Conservation (phyloP, 169 alveolate genomes). For the Plasmodium coatneyi region DNA sequence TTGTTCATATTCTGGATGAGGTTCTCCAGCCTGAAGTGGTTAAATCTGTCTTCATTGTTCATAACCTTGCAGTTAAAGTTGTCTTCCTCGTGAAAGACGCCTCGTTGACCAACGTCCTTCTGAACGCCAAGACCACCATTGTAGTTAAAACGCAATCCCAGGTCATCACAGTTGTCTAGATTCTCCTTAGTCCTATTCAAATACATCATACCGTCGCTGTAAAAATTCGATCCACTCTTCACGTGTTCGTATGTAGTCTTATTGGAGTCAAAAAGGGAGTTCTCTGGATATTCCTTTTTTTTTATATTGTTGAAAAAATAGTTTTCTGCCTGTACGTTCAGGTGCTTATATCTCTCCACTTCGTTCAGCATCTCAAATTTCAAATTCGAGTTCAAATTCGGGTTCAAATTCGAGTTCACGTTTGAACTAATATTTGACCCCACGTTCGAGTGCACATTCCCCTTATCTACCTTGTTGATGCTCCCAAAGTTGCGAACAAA, state of each 20-base stretch:
- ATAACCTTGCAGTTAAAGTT: not conserved
- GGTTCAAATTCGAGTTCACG: not conserved
- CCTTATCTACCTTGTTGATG: slow-evolving; percentile 6
- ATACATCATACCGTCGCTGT: not conserved
- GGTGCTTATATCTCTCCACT: slow-evolving; percentile 11
- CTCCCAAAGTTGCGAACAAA: not conserved
- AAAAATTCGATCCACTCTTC: slow-evolving; percentile 3
- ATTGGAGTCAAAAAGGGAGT: slow-evolving; percentile 6
- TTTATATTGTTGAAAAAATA: not conserved
- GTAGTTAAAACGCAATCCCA: not conserved
- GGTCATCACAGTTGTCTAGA: not conserved
- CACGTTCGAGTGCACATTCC: not conserved
- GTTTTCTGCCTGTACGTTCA: slow-evolving; percentile 23
- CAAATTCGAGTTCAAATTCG: not conserved
- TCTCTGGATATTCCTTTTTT: slow-evolving; percentile 12
- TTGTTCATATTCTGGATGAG: slow-evolving; percentile 7
- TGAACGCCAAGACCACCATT: not conserved
- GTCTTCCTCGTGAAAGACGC: not conserved
- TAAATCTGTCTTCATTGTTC: not conserved
- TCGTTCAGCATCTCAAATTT: not conserved
- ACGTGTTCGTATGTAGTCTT: slow-evolving; percentile 7
- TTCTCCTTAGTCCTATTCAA: slow-evolving; percentile 22
- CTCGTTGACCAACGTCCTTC: not conserved
- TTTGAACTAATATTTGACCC: not conserved
- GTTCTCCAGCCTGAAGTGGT: not conserved